These are phyloP conservation scores for Hypoxylon sp. DNA, from an alignment of 2,329 filamentous ascomycete genomes.

Conservation along the genomic window DNA sequence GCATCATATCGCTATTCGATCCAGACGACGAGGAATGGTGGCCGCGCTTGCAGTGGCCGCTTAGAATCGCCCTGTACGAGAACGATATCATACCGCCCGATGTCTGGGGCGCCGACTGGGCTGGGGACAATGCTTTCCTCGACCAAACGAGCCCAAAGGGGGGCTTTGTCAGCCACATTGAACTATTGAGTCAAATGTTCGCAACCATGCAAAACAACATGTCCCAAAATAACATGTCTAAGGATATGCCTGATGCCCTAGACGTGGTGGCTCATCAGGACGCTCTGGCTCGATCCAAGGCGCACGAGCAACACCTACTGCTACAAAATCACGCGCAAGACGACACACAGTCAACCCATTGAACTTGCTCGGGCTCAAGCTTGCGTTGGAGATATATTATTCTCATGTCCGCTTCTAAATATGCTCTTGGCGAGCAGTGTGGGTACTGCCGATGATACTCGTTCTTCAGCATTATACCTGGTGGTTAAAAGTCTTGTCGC, in stretches of 20 bases:
- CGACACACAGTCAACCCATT: constrained; percentile 15
- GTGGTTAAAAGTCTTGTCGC: neutral
- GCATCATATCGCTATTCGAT: constrained; percentile 67
- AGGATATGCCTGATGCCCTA: constrained; percentile 31
- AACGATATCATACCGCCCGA: constrained; percentile 61
- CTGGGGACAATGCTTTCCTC: constrained; percentile 51
- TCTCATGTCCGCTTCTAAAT: neutral
- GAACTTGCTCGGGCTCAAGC: constrained; percentile 1
- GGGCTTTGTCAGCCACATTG: constrained; percentile 55
- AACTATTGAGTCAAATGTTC: constrained; percentile 54
- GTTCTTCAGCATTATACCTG: neutral
- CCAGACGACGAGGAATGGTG: constrained; percentile 64
- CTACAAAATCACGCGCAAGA: constrained; percentile 7
- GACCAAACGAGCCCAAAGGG: constrained; percentile 42
- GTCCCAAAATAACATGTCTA: too few species aligned
- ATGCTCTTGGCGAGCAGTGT: neutral
- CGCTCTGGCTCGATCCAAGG: constrained; percentile 13
- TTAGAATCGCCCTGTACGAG: constrained; percentile 66
- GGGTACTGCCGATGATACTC: neutral
- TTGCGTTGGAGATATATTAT: neutral
- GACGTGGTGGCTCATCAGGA: constrained; percentile 26
- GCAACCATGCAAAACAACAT: constrained; percentile 44
- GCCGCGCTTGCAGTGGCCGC: constrained; percentile 68
- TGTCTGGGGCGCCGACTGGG: constrained; percentile 64
- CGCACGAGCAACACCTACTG: constrained; percentile 8